Evolutionary conservation across 2,329 filamentous ascomycete species (phyloP).

Genomic region (Knoxdaviesia capensis): DNA sequence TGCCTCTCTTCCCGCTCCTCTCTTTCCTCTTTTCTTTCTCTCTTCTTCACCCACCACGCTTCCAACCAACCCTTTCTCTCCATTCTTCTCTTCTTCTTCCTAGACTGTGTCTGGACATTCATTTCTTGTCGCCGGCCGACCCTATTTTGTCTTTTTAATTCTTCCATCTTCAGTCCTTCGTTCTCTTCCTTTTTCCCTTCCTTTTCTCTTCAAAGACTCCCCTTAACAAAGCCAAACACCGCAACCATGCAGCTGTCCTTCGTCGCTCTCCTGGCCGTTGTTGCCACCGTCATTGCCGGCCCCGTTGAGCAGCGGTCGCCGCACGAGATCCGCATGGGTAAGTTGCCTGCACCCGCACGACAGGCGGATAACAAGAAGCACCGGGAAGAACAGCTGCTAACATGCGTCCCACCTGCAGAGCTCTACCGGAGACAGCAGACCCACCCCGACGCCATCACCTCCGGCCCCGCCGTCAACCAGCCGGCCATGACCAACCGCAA

Average conservation of each 20-base stretch:
- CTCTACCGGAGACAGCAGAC: background rate
- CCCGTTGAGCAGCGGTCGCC: constrained; percentile 3
- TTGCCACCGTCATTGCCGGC: constrained; percentile 23
- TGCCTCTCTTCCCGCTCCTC: constrained; percentile 2
- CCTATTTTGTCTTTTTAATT: background rate
- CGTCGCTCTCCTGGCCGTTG: constrained; percentile 23
- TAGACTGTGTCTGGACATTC: background rate
- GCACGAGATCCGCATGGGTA: no score
- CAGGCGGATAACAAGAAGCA: no score
- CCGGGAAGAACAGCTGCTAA: no score
- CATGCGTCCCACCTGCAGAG: background rate
- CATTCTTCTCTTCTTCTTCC: background rate
- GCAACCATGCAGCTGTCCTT: constrained; percentile 21
- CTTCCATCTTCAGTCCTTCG: background rate
- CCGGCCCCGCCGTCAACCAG: constrained; percentile 13
- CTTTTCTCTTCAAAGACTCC: background rate
- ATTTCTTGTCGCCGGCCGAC: constrained; percentile 3
- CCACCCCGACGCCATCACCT: constrained; percentile 1
- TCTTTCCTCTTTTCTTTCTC: background rate
- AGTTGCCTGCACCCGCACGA: no score
- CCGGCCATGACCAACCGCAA: constrained; percentile 24
- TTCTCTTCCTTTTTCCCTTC: background rate
- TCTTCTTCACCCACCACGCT: background rate
- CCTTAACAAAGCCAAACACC: background rate
- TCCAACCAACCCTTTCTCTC: constrained; percentile 1